Evolutionary conservation across 2,329 filamentous ascomycete genomes (phyloP).

Genomic region (Monilinia fructigena): DNA sequence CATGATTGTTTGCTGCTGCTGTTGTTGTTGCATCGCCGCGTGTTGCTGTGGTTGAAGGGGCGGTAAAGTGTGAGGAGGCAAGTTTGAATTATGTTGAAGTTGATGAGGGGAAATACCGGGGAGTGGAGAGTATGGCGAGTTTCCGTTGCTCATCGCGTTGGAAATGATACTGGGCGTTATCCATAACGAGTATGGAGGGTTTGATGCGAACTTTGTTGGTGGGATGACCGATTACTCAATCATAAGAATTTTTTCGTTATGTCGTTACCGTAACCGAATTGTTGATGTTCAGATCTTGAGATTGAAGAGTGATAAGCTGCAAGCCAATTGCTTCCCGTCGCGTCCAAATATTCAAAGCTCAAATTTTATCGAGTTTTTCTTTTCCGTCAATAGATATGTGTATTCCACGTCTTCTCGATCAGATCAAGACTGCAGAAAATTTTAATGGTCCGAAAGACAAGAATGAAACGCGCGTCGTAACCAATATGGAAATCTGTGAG

Average conservation of each 20-base stretch:
- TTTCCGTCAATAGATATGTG: conserved; percentile 9
- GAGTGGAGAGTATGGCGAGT: conserved; percentile 35
- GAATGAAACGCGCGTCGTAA: conserved; percentile 14
- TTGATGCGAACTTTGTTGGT: conserved; percentile 13
- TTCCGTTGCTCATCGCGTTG: conserved; percentile 37
- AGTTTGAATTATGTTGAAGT: conserved; percentile 43
- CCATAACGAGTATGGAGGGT: conserved; percentile 30
- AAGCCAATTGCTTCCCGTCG: conserved; percentile 7
- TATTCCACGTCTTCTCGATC: conserved; percentile 1
- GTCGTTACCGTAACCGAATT: not conserved
- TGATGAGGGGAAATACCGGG: conserved; percentile 41
- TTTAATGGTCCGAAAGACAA: conserved; percentile 6
- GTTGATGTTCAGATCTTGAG: conserved; percentile 1
- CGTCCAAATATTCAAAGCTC: conserved; percentile 4
- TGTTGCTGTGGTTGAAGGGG: conserved; percentile 52
- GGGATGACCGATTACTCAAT: conserved; percentile 12
- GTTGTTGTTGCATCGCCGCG: conserved; percentile 49
- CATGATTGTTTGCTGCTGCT: conserved; percentile 48
- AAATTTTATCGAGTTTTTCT: conserved; percentile 1
- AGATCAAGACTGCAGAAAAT: not conserved
- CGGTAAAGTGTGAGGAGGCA: conserved; percentile 55
- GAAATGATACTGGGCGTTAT: conserved; percentile 36
- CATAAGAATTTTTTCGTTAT: conserved; percentile 15
- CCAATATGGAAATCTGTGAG: conserved; percentile 4
- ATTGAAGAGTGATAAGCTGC: conserved; percentile 6